phyloP scores from a whole-genome alignment of 1,284 basidiomycete species.

The Wolfiporia cocos region DNA sequence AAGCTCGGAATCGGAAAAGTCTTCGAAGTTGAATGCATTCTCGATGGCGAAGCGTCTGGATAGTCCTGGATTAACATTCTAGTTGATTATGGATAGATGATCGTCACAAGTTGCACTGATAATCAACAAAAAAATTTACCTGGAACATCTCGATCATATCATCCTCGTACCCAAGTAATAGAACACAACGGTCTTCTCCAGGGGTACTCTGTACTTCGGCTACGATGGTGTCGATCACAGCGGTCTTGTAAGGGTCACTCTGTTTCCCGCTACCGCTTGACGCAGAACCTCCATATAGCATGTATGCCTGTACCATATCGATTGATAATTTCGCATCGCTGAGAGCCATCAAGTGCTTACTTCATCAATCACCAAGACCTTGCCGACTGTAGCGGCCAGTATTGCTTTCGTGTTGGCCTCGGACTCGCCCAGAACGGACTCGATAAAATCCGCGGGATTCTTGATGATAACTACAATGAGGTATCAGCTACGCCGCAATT shows the following conservation, averaged over 20 bases:
- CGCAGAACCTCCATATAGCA: slow-evolving; percentile 47
- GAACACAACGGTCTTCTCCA: slow-evolving; percentile 62
- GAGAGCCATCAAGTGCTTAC: slow-evolving; percentile 15
- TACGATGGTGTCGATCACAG: slow-evolving; percentile 67
- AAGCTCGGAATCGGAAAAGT: slow-evolving; percentile 50
- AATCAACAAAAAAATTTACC: slow-evolving; percentile 31
- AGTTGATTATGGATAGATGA: too few relatives aligned
- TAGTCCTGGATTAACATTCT: slow-evolving; percentile 65
- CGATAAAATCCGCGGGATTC: slow-evolving; percentile 61
- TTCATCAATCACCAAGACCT: slow-evolving; percentile 65
- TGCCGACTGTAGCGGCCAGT: slow-evolving; percentile 47
- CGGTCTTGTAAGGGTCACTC: slow-evolving; percentile 49
- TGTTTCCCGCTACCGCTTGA: slow-evolving; percentile 21
- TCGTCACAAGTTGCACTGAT: not conserved
- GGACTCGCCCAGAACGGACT: slow-evolving; percentile 45
- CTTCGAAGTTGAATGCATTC: slow-evolving; percentile 60
- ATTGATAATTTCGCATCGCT: too few relatives aligned
- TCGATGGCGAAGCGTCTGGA: slow-evolving; percentile 57
- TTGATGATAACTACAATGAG: slow-evolving; percentile 48
- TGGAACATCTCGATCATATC: slow-evolving; percentile 69
- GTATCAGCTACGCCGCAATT: too few relatives aligned
- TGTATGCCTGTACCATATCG: slow-evolving; percentile 46
- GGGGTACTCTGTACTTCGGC: slow-evolving; percentile 63
- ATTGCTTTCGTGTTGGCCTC: slow-evolving; percentile 59
- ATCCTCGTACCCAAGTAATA: slow-evolving; percentile 57